Evolutionary conservation across 1,284 basidiomycete species (phyloP), one percentile per base, ranked within the genome.

Genomic region (Phylloporus sp.): DNA sequence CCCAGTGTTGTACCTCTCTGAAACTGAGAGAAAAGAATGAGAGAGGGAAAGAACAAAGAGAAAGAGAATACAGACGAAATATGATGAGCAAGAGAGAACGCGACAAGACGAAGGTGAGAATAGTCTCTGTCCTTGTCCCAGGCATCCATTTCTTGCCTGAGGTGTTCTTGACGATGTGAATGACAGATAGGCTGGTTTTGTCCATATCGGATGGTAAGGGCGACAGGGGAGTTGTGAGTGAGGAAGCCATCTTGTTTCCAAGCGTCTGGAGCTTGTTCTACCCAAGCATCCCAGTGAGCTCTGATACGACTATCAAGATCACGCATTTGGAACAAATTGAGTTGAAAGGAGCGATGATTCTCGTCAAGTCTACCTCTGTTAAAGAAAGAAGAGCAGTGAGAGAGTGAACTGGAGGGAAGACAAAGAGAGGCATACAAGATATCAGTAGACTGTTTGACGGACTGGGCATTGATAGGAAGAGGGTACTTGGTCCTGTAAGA

Each of bases 201-300:
- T 25, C 66, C 66, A 7, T 68, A 71, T 0, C 47, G n/a, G 1
- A 71, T 17, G 0, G 65, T 68, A 29, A 71, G n/a, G 1, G 69
- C 41, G n/a, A 71, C 29, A 1, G 70, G 63, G 1, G 20, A 11
- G 6, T 70, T 62, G 0, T 70, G 12, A 0, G 17, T 19, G 20
- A 70, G 10, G 20, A 65, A 71, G 0, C 17, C 8, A 25, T 71
- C 65, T 1, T 1, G 2, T 19, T 68, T 70, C 70, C 69, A 71
- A 2, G 43, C 43, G 0, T 2, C 15, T 0, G 69, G 65, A 2
- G 65, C 59, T 1, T 20, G 45, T 0, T 37, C 3, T 4, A 68
- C 56, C 65, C 68, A 67, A 1, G 17, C 2, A 3, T 27, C 20
- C 65, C 65, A 69, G 4, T 37, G 39, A 2, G 2, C 2, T 4